A percentile compares a stretch with the other conserved stretches of the same genome.
These are phyloP conservation scores for Tulasnella sp. DNA, from an alignment of 768 basidiomycete species.

Conservation along the genomic window DNA sequence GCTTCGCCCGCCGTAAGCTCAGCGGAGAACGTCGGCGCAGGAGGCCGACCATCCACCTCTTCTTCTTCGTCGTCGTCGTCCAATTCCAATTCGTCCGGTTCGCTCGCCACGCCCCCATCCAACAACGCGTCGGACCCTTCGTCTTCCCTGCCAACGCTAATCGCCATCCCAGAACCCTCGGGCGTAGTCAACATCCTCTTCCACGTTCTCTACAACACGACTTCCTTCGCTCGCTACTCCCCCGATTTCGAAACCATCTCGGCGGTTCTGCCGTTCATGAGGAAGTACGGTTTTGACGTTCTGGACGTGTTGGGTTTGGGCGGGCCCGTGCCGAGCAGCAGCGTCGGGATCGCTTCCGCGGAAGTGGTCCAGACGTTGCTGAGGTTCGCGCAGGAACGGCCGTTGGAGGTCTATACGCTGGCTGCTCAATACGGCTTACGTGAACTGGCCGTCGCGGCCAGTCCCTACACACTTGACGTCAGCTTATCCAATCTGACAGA, in stretches of 20 bases:
- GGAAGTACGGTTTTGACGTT: constrained; percentile 57
- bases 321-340: not conserved
- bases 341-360: not conserved
- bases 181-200: constrained; percentile 32
- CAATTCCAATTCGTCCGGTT: not conserved
- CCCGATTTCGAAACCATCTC: constrained; percentile 53
- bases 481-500: constrained; percentile 66
- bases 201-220: constrained; percentile 30
- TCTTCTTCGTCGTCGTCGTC: not conserved
- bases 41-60: not conserved
- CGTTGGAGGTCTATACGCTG: constrained; percentile 68
- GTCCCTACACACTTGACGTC: constrained; percentile 69
- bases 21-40: not conserved
- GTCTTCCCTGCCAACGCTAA: constrained; percentile 35
- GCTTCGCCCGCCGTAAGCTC: constrained; percentile 1
- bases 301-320: constrained; percentile 41
- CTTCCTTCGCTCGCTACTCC: constrained; percentile 26
- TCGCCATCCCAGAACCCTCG: constrained; percentile 56
- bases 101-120: not conserved
- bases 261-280: constrained; percentile 54
- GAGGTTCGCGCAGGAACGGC: constrained; percentile 61
- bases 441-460: constrained; percentile 71
- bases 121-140: not conserved
- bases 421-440: constrained; percentile 64
- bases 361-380: constrained; percentile 48